phyloP scores from a whole-genome alignment of 192 early-diverging fungal genomes.

The Rhizoclosmatium globosum region DNA sequence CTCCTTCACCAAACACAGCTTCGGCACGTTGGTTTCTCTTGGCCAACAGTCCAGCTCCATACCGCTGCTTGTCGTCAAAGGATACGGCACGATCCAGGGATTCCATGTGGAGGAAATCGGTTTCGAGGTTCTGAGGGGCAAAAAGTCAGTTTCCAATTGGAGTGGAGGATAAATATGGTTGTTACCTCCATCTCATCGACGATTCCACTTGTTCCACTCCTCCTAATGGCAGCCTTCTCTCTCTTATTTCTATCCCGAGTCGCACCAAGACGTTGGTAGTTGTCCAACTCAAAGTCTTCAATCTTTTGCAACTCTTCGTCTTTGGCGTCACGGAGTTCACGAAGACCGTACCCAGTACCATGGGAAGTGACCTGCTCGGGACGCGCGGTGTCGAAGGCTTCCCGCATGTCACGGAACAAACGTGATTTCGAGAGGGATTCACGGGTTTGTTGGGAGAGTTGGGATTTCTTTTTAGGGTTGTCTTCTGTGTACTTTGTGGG shows the following conservation, averaged over 20 bases:
- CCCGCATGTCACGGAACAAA: conserved; percentile 35
- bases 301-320: conserved; percentile 38
- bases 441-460: neutral
- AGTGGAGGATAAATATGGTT: neutral
- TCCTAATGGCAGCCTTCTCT: conserved; percentile 27
- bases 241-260: conserved; percentile 33
- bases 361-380: conserved; percentile 39
- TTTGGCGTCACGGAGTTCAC: conserved; percentile 22
- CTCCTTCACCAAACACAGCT: neutral
- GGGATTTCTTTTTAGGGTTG: conserved; percentile 53
- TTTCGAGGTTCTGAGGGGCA: conserved; percentile 30
- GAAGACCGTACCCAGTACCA: conserved; percentile 35
- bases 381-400: conserved; percentile 28
- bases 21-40: conserved; percentile 30
- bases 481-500: conserved; percentile 89
- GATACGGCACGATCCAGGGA: conserved; percentile 27
- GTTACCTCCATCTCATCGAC: conserved; percentile 39
- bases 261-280: conserved; percentile 23
- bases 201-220: conserved; percentile 20
- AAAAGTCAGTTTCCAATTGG: neutral
- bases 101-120: conserved; percentile 34
- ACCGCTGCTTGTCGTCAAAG: conserved; percentile 22
- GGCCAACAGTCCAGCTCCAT: conserved; percentile 21
- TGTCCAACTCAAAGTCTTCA: conserved; percentile 35
- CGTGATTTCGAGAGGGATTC: conserved; percentile 32